Evolutionary conservation across 2,329 filamentous ascomycete species (phyloP).

Genomic region (Nectriaceae sp.): DNA sequence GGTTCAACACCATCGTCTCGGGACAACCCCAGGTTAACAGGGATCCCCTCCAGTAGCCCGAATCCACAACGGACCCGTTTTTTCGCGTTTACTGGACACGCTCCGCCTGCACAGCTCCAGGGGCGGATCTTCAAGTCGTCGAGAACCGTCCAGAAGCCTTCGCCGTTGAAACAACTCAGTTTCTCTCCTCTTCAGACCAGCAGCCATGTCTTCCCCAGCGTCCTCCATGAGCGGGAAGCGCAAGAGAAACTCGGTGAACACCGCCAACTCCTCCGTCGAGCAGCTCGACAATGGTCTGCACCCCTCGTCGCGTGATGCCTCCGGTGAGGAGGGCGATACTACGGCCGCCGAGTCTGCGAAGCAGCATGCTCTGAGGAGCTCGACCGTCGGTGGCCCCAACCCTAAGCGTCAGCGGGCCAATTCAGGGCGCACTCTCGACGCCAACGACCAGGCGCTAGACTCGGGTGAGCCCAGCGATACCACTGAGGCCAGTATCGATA

Average conservation of each 20-base stretch:
- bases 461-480: slow-evolving; percentile 71
- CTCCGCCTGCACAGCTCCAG: not conserved
- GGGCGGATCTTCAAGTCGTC: not conserved
- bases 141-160: not conserved
- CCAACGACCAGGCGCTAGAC: slow-evolving; percentile 54
- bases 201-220: not conserved
- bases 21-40: slow-evolving; percentile 1
- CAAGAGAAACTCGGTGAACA: slow-evolving; percentile 69
- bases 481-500: slow-evolving; percentile 68
- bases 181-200: not conserved
- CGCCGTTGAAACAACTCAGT: not conserved
- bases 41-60: not conserved
- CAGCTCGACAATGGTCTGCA: slow-evolving; percentile 57
- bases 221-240: slow-evolving; percentile 65
- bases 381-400: slow-evolving; percentile 54
- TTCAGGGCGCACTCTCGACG: slow-evolving; percentile 47
- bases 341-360: slow-evolving; percentile 62
- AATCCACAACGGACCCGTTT: not conserved
- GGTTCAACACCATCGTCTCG: not conserved
- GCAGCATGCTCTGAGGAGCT: slow-evolving; percentile 59
- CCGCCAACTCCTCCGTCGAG: slow-evolving; percentile 45
- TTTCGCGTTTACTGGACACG: slow-evolving; percentile 1
- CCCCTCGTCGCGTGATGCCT: slow-evolving; percentile 79
- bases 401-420: slow-evolving; percentile 81
- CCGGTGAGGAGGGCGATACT: slow-evolving; percentile 78